A percentile compares a stretch with the other conserved stretches of the same genome.
These are phyloP conservation scores for Rhytidhysteron rufulum DNA, from an alignment of 2,329 filamentous ascomycete genomes.

Conservation along the genomic window DNA sequence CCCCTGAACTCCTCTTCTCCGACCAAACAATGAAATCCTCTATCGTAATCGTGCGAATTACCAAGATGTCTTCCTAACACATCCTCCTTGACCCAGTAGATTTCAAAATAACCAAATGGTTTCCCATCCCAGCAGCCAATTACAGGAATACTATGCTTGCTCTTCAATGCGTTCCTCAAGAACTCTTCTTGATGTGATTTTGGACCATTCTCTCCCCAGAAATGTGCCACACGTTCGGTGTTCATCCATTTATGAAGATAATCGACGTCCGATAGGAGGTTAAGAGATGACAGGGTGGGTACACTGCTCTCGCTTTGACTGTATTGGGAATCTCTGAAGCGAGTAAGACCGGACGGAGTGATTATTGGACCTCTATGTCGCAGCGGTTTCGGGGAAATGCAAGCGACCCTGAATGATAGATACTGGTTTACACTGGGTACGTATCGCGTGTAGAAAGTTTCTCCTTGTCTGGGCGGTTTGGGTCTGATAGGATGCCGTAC, in stretches of 20 bases:
- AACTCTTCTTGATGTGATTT: slow-evolving; percentile 61
- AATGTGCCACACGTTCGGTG: slow-evolving; percentile 74
- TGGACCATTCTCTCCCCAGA: slow-evolving; percentile 70
- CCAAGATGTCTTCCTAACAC: slow-evolving; percentile 65
- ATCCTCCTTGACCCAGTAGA: slow-evolving; percentile 98
- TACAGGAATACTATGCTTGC: slow-evolving; percentile 77
- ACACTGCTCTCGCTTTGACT: slow-evolving; percentile 48
- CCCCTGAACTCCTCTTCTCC: slow-evolving; percentile 92
- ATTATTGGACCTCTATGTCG: slow-evolving; percentile 58
- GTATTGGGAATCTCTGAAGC: slow-evolving; percentile 28
- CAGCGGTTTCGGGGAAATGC: slow-evolving; percentile 60
- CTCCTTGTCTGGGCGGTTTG: slow-evolving; percentile 84
- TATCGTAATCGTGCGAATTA: slow-evolving; percentile 72
- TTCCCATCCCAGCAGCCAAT: slow-evolving; percentile 93
- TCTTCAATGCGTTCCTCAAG: slow-evolving; percentile 61
- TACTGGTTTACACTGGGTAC: slow-evolving; percentile 79
- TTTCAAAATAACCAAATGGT: slow-evolving; percentile 94
- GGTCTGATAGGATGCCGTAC: slow-evolving; percentile 81
- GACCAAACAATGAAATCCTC: slow-evolving; percentile 82
- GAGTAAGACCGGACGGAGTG: slow-evolving; percentile 12
- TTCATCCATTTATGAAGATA: slow-evolving; percentile 87
- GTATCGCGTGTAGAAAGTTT: slow-evolving; percentile 86
- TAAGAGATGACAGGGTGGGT: slow-evolving; percentile 27
- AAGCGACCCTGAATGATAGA: slow-evolving; percentile 83
- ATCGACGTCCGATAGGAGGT: slow-evolving; percentile 54